Conservation (phyloP, 805 yeast genomes). For the Geotrichum ghanense region DNA sequence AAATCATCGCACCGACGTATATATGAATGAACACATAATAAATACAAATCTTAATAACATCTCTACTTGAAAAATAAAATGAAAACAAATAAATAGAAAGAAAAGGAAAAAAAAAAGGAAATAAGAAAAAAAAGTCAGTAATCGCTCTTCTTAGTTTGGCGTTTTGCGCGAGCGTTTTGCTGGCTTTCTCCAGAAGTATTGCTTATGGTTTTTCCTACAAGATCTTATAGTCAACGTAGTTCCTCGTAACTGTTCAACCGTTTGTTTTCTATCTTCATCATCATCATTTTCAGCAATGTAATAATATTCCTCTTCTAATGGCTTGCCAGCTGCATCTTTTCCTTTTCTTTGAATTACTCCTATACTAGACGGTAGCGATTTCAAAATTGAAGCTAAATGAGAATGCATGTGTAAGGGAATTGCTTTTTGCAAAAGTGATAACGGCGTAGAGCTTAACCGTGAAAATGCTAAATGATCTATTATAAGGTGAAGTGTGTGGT, state of each 20-base stretch:
- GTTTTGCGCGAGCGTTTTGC: too few relatives aligned
- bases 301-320: slow-evolving; percentile 86
- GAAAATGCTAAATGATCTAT: slow-evolving; percentile 85
- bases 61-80: too few relatives aligned
- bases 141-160: too few relatives aligned
- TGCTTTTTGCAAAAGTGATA: slow-evolving; percentile 55
- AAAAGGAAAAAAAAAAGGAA: too few relatives aligned
- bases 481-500: background rate
- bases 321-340: slow-evolving; percentile 94
- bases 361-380: slow-evolving; percentile 39
- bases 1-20: too few relatives aligned
- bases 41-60: too few relatives aligned
- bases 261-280: slow-evolving; percentile 53
- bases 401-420: slow-evolving; percentile 32
- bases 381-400: slow-evolving; percentile 32
- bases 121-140: too few relatives aligned
- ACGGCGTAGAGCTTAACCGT: slow-evolving; percentile 75
- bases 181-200: slow-evolving; percentile 25
- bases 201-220: slow-evolving; percentile 91
- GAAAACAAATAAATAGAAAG: too few relatives aligned
- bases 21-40: too few relatives aligned
- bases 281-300: slow-evolving; percentile 75
- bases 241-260: slow-evolving; percentile 73
- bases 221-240: slow-evolving; percentile 65
- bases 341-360: slow-evolving; percentile 88